phyloP scores from a whole-genome alignment of 108 stramenopile genomes.

The Cyclostephanos invisitatus region DNA sequence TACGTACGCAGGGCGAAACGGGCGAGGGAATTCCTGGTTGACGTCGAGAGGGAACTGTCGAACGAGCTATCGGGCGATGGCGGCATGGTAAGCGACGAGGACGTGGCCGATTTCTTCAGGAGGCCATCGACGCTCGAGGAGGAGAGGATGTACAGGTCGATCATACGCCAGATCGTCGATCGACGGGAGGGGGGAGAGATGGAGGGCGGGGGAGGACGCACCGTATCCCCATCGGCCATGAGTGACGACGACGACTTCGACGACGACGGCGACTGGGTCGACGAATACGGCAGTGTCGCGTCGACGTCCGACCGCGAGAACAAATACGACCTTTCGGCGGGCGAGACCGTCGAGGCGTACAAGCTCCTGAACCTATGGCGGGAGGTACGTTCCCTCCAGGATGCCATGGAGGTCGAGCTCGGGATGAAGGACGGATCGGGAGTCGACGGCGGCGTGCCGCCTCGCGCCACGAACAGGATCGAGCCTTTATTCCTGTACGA shows the following conservation, averaged over 20 bases:
- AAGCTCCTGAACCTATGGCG: constrained; percentile 39
- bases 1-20: constrained; percentile 5
- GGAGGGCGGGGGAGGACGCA: background rate
- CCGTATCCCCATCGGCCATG: background rate
- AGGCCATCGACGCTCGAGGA: constrained; percentile 19
- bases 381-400: constrained; percentile 16
- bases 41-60: constrained; percentile 11
- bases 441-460: background rate
- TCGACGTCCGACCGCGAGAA: background rate
- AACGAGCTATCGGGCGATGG: constrained; percentile 8
- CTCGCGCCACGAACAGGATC: constrained; percentile 15
- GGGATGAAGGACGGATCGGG: constrained; percentile 13
- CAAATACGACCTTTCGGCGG: constrained; percentile 30
- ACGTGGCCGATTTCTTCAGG: constrained; percentile 27
- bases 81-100: constrained; percentile 16
- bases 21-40: constrained; percentile 17
- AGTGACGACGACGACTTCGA: constrained; percentile 7
- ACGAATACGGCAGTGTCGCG: constrained; percentile 9
- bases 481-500: constrained; percentile 38
- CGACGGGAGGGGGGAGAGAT: constrained; percentile 5
- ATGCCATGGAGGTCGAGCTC: constrained; percentile 17
- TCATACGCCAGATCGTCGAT: constrained; percentile 19
- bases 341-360: constrained; percentile 38
- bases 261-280: constrained; percentile 2
- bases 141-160: constrained; percentile 24